These are phyloP conservation scores for Ambrosia trifida DNA, from an alignment of 129 eudicot species.

Conservation along the genomic window DNA sequence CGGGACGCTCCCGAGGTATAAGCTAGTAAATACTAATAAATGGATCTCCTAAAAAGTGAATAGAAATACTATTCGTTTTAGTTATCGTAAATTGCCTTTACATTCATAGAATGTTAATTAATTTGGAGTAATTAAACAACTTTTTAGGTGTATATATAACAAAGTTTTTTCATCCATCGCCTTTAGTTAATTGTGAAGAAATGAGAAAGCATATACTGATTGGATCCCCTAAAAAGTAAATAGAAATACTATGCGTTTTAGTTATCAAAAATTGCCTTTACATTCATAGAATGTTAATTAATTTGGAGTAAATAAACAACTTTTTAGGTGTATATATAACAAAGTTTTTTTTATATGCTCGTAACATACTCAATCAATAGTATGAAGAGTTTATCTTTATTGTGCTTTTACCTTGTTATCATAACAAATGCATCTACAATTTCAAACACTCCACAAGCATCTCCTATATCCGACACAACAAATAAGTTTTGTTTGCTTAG, in stretches of 20 bases:
- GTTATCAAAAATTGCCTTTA: no score
- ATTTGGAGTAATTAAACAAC: not conserved
- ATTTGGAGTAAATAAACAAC: not conserved
- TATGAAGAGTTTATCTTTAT: not conserved
- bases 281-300: not conserved
- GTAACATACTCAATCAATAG: not conserved
- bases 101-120: no score
- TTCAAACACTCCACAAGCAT: not conserved
- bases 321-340: not conserved
- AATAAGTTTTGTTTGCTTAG: not conserved
- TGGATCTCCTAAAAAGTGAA: no score
- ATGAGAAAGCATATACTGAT: no score
- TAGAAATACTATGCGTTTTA: no score
- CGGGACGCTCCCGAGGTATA: no score
- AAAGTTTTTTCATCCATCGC: not conserved
- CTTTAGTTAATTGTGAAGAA: no score
- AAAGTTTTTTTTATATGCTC: not conserved
- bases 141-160: not conserved
- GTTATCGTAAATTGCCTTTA: no score
- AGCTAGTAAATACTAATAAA: no score
- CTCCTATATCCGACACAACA: not conserved
- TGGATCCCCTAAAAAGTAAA: no score
- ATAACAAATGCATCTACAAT: not conserved
- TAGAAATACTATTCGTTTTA: no score
- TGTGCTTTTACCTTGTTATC: constrained; percentile 5